Evolutionary conservation across 2,329 filamentous ascomycete genomes (phyloP), one percentile per base, ranked within the genome.

Genomic region (Diplodia seriata): DNA sequence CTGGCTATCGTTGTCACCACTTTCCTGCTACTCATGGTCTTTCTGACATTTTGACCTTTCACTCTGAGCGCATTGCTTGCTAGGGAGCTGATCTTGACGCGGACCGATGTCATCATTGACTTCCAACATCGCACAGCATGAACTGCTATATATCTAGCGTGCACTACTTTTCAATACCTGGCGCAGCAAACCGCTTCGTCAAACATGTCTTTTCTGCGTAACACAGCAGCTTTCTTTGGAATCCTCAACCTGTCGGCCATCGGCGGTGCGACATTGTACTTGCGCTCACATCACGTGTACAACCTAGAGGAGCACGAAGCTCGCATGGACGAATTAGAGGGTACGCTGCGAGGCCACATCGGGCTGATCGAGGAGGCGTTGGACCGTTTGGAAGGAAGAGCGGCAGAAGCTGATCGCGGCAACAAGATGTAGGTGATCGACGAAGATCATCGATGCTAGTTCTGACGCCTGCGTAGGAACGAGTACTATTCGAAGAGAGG

Each of bases 261-360:
- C 49, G 67, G 66, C 23, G 55, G 67, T 61, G 71, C 73, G 43
- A 75, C 73, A 29, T 67, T 69, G 61, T 74, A 73, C 61, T 68
- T 75, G 11, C 72, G 76, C 67, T 75, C 74, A 0, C 78, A 77
- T 67, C 78, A 81, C 65, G 73, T 78, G 33, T 79, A 80, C 73
- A 82, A 81, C 67, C 76, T 82, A 4, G 78, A 83, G 73, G 81
- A 84, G 69, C 78, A 82, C 70, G 82, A 84, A 74, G 81, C 82
- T 3, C 78, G 81, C 11, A 77, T 83, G 70, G 81, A 84, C 63
- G 81, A 83, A 67, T 76, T 84, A 2, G 82, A 84, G 70, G 81
- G 82, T 7, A 84, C 81, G 15, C 68, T 84, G 43, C 71, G 81
- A 68, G 81, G 81, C 2, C 82, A 84, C 68, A 83, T 83, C 68